These are phyloP conservation scores for Fusarium torreyae DNA, from an alignment of 2,329 filamentous ascomycete species.

Conservation along the genomic window DNA sequence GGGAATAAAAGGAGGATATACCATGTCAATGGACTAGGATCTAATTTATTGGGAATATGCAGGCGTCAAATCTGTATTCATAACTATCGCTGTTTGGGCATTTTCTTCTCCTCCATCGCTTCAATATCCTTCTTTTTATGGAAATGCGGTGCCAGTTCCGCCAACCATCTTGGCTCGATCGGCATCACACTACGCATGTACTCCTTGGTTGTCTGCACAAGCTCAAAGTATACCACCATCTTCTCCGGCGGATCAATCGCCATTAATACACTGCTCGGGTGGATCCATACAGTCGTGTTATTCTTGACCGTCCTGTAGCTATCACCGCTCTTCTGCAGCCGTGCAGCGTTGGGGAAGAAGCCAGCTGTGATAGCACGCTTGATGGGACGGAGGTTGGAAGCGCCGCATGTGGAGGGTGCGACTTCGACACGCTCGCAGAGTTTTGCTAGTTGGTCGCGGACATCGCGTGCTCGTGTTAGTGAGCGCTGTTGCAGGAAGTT, in stretches of 20 bases:
- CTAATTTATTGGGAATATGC: slow-evolving; percentile 13
- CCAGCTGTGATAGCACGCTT: slow-evolving; percentile 90
- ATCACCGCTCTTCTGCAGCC: slow-evolving; percentile 86
- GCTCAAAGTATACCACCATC: slow-evolving; percentile 89
- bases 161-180: slow-evolving; percentile 86
- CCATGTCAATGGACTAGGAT: background rate
- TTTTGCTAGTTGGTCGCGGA: slow-evolving; percentile 91
- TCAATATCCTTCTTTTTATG: slow-evolving; percentile 94
- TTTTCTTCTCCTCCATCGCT: slow-evolving; percentile 81
- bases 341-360: slow-evolving; percentile 94
- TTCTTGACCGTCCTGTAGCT: slow-evolving; percentile 94
- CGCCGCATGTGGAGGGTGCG: slow-evolving; percentile 76
- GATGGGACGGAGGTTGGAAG: slow-evolving; percentile 80
- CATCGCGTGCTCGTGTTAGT: slow-evolving; percentile 89
- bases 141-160: slow-evolving; percentile 93
- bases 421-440: slow-evolving; percentile 96
- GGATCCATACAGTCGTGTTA: slow-evolving; percentile 89
- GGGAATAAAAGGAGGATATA: background rate
- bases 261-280: slow-evolving; percentile 87
- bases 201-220: slow-evolving; percentile 88
- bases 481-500: slow-evolving; percentile 94
- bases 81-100: slow-evolving; percentile 56
- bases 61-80: slow-evolving; percentile 12
- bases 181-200: slow-evolving; percentile 93
- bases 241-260: slow-evolving; percentile 81